Conservation (phyloP, 2,329 filamentous ascomycete genomes). For the Ilyonectria sp. region DNA sequence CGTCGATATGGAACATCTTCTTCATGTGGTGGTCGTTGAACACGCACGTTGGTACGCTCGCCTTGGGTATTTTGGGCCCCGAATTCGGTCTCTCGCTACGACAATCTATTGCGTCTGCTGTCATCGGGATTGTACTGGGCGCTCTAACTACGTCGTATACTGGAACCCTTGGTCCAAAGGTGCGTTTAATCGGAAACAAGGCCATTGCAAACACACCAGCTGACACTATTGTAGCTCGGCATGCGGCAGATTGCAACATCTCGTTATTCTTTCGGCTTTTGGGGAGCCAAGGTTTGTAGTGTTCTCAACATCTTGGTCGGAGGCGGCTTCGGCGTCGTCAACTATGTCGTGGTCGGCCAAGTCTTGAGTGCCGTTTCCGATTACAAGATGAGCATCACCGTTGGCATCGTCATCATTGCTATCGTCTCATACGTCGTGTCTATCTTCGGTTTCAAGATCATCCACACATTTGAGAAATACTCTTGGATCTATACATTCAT, state of each 20-base stretch:
- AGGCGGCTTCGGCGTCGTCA: constrained; percentile 40
- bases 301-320: constrained; percentile 42
- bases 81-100: constrained; percentile 22
- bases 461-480: constrained; percentile 42
- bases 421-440: constrained; percentile 41
- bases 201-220: neutral
- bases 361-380: constrained; percentile 40
- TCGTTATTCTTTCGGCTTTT: constrained; percentile 38
- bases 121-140: constrained; percentile 17
- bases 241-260: constrained; percentile 36
- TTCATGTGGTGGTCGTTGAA: constrained; percentile 27
- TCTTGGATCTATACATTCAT: constrained; percentile 41
- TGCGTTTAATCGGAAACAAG: neutral
- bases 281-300: constrained; percentile 42
- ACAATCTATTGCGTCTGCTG: constrained; percentile 10
- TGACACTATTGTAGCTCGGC: constrained; percentile 19
- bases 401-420: constrained; percentile 41
- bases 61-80: constrained; percentile 21
- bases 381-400: constrained; percentile 38
- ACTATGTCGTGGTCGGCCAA: constrained; percentile 40
- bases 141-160: constrained; percentile 19
- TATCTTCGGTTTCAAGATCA: constrained; percentile 41
- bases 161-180: constrained; percentile 25
- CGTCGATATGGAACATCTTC: constrained; percentile 26
- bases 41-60: constrained; percentile 15